Conservation (phyloP, 768 basidiomycete species). For the Kwoniella europaea region DNA sequence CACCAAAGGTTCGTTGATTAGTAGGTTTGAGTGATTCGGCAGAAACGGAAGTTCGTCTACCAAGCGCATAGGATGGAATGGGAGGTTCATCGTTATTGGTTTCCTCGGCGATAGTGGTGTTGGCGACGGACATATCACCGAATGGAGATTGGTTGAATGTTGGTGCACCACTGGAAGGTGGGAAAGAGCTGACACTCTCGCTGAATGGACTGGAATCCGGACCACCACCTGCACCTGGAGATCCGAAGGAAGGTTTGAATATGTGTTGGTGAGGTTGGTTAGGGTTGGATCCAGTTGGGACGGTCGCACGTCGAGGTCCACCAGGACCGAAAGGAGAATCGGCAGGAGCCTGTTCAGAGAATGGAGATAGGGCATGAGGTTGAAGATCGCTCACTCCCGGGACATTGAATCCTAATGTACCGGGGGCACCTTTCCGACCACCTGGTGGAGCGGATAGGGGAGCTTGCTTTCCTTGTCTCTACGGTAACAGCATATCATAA, state of each 20-base stretch:
- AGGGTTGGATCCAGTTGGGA: conserved; percentile 32
- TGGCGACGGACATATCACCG: conserved; percentile 10
- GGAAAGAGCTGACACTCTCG: conserved; percentile 20
- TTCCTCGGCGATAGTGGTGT: conserved; percentile 13
- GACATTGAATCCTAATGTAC: conserved; percentile 12
- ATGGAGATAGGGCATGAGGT: conserved; percentile 44
- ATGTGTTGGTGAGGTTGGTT: conserved; percentile 16
- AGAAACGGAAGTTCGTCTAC: conserved; percentile 89
- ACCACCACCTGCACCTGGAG: conserved; percentile 12
- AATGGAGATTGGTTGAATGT: conserved; percentile 30
- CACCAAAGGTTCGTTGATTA: conserved; percentile 30
- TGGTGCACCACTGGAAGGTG: conserved; percentile 12
- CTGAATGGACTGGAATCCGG: conserved; percentile 22
- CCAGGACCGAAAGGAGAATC: conserved; percentile 50
- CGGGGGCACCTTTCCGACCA: conserved; percentile 19
- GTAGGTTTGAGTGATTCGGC: conserved; percentile 92
- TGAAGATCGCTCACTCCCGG: conserved; percentile 11
- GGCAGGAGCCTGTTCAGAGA: conserved; percentile 50
- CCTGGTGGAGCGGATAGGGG: conserved; percentile 11
- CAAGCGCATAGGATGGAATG: conserved; percentile 68
- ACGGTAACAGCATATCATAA: not conserved
- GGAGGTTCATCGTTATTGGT: conserved; percentile 54
- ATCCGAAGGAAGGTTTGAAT: conserved; percentile 38
- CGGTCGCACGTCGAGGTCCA: conserved; percentile 40
- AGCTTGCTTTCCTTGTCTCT: conserved; percentile 20